These are phyloP conservation scores for Penicillium subrubescens DNA, from an alignment of 495 filamentous ascomycete genomes.

Conservation along the genomic window DNA sequence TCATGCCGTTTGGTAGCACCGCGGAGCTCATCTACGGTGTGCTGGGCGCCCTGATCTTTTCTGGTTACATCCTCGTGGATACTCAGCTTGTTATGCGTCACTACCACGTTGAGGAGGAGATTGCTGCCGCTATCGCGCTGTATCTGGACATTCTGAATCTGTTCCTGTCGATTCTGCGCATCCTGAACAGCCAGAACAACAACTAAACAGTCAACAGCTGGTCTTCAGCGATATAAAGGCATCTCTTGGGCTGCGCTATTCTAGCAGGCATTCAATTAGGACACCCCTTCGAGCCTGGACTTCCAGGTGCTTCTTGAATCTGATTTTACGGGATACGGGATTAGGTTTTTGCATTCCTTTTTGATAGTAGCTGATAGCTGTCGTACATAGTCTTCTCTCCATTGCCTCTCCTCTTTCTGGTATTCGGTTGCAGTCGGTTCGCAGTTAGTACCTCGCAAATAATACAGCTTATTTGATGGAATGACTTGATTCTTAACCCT, in stretches of 20 bases:
- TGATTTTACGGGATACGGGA: slow-evolving; percentile 7
- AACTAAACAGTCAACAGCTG: slow-evolving; percentile 54
- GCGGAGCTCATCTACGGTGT: slow-evolving; percentile 83
- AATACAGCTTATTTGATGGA: background rate
- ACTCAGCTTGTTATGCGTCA: slow-evolving; percentile 94
- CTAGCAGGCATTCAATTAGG: background rate
- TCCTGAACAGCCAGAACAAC: slow-evolving; percentile 85
- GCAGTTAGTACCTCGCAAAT: background rate
- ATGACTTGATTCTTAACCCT: background rate
- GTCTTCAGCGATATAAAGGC: background rate
- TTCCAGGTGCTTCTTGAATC: slow-evolving; percentile 11
- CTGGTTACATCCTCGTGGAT: slow-evolving; percentile 91
- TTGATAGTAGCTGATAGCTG: background rate
- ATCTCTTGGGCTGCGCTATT: background rate
- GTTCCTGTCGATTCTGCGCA: slow-evolving; percentile 89
- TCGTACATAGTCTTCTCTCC: slow-evolving; percentile 1
- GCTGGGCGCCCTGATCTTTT: slow-evolving; percentile 82
- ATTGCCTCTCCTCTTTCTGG: background rate
- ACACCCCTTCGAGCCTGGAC: background rate
- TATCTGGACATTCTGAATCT: slow-evolving; percentile 97
- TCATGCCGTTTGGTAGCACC: slow-evolving; percentile 78
- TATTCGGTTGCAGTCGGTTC: background rate
- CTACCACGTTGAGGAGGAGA: slow-evolving; percentile 98
- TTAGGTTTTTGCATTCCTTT: background rate
- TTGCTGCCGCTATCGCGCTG: slow-evolving; percentile 90